phyloP scores from a whole-genome alignment of 345 rosid species.

The Gossypium ekmanianum region DNA sequence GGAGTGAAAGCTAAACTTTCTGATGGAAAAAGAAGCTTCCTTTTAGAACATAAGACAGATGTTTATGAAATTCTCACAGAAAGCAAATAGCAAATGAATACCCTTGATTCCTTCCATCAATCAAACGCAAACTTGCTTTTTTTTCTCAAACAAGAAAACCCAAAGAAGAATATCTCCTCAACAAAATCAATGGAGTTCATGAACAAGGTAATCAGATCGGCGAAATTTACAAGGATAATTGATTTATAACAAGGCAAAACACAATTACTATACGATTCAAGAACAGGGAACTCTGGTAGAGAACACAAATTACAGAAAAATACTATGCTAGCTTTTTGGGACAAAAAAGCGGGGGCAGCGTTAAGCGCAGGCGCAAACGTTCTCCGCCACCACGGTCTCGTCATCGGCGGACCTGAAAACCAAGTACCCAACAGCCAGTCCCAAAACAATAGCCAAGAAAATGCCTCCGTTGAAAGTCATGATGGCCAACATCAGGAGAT shows the following conservation, averaged over 20 bases:
- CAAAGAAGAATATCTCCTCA: neutral
- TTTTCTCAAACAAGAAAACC: neutral
- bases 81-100: neutral
- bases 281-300: neutral
- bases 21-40: neutral
- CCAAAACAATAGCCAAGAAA: constrained; percentile 61
- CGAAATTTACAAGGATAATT: neutral
- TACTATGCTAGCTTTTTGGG: neutral
- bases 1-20: neutral
- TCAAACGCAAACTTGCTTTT: neutral
- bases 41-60: neutral
- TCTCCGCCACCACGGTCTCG: constrained; percentile 23
- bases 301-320: neutral
- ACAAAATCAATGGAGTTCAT: no score
- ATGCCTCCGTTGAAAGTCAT: constrained; percentile 94
- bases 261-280: neutral
- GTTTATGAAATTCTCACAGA: neutral
- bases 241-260: neutral
- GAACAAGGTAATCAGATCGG: neutral
- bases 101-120: neutral
- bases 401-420: constrained; percentile 46
- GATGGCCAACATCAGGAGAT: constrained; percentile 71
- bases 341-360: neutral
- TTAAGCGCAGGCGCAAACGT: constrained; percentile 69
- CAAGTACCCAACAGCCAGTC: constrained; percentile 57